Base-by-base conservation (phyloP, 2,329 filamentous ascomycete genomes). In the Penicillium decumbens region DNA sequence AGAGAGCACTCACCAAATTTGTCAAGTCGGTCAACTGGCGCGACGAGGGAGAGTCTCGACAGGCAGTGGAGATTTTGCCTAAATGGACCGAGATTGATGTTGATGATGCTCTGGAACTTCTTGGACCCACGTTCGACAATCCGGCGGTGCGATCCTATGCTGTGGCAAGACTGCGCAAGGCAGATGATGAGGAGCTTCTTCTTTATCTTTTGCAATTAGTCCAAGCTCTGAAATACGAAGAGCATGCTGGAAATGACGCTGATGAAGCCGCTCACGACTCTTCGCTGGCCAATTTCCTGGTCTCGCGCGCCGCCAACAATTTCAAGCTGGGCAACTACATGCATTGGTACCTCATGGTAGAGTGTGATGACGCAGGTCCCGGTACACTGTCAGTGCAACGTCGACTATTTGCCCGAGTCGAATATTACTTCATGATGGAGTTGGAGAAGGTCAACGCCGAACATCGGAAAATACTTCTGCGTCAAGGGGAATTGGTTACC, bases 311-410 rank as follows among this genome's bases (percentile, higher is more conserved):
- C 3, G 87, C 88, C 12, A 83, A 85, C 54, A 97, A 95, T 64
- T 88, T 96, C 63, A 85, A 87, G 51, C 79, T 98, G 1, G 93
- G 92, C 27, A 98, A 95, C 66, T 95, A 95, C 71, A 82, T 98
- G 46, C 89, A 96, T 68, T 98, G 93, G 93, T 98, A 97, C 69
- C 78, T 98, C 2, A 96, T 96, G 84, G 93, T 98, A 1, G 95
- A 98, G 72, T 95, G 91, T 59, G 89, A 95, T 60, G 92, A 96
- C 66, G 71, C 73, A 33, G 90, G 87, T 57, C 82, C 83, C 3
- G 86, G 89, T 38, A 88, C 91, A 60, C 80, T 83, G 20, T 77
- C 82, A 4, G 83, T 85, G 49, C 87, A 92, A 64, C 86, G 88
- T 40, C 88, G 88, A 54, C 83, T 97, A 15, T 98, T 95, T 69